A percentile compares a stretch with the other conserved stretches of the same genome.
Evolutionary conservation across 345 rosid species (phyloP).

Genomic region (Lagerstroemia speciosa): DNA sequence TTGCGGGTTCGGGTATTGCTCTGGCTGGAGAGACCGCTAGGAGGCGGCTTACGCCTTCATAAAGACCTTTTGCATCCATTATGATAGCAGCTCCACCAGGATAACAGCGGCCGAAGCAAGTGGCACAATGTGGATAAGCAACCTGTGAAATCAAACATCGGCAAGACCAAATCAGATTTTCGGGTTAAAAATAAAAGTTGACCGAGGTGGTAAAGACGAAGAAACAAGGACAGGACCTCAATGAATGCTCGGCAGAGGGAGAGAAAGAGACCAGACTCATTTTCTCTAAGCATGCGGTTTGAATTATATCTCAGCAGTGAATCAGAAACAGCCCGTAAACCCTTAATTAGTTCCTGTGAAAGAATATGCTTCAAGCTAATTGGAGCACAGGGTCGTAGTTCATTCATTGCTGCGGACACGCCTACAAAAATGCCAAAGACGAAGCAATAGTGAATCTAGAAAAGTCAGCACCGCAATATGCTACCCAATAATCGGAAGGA

Average conservation of each 20-base stretch:
- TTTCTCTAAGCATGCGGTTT: slow-evolving; percentile 84
- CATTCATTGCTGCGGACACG: slow-evolving; percentile 89
- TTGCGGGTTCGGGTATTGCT: slow-evolving; percentile 41
- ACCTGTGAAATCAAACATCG: slow-evolving; percentile 33
- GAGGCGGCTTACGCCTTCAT: slow-evolving; percentile 53
- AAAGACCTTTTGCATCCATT: slow-evolving; percentile 62
- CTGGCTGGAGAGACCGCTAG: slow-evolving; percentile 40
- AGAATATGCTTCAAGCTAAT: slow-evolving; percentile 64
- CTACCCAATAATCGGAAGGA: not conserved
- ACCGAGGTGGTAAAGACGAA: not conserved
- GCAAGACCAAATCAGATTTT: not conserved
- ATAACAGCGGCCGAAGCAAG: slow-evolving; percentile 90
- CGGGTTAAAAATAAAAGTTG: not conserved
- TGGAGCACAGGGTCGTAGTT: slow-evolving; percentile 87
- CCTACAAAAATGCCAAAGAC: slow-evolving; percentile 33
- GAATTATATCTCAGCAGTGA: slow-evolving; percentile 74
- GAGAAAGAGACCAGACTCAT: slow-evolving; percentile 72
- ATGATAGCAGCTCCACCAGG: slow-evolving; percentile 68
- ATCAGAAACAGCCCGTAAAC: slow-evolving; percentile 76
- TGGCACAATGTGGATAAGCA: slow-evolving; percentile 70
- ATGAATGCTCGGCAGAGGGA: slow-evolving; percentile 84
- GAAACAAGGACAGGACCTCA: slow-evolving; percentile 40
- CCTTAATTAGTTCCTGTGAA: slow-evolving; percentile 72
- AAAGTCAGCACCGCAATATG: not conserved
- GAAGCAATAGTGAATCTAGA: not conserved